Conservation (phyloP, 2,329 filamentous ascomycete genomes). For the Conoideocrella luteorostrata region DNA sequence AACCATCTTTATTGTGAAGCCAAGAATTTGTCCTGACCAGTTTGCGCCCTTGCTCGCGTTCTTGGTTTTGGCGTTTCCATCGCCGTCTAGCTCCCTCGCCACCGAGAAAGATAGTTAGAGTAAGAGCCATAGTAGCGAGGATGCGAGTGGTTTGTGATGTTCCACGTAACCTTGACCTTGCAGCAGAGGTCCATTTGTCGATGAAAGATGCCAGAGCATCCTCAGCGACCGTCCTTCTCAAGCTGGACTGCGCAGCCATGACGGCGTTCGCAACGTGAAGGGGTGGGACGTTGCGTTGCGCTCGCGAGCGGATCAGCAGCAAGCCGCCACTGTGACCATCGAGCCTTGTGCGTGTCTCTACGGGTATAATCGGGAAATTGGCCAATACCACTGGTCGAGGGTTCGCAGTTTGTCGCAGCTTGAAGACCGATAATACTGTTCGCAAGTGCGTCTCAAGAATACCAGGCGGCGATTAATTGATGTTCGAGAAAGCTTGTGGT, state of each 20-base stretch:
- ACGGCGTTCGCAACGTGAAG: constrained; percentile 5
- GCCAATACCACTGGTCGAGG: no score
- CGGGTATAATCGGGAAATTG: no score
- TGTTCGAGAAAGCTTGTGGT: constrained; percentile 1
- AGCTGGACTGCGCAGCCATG: constrained; percentile 86
- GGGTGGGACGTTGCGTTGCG: neutral
- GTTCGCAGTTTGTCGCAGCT: no score
- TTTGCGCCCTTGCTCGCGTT: constrained; percentile 75
- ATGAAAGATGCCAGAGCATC: constrained; percentile 61
- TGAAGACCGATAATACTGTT: no score
- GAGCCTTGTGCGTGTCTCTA: neutral
- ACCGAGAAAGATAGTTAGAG: constrained; percentile 70
- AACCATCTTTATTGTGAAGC: constrained; percentile 88
- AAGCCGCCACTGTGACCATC: neutral
- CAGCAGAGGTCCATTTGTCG: constrained; percentile 49
- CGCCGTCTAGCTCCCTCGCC: constrained; percentile 73
- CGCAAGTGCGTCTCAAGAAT: no score
- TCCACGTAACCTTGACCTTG: constrained; percentile 49
- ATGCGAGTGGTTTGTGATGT: constrained; percentile 68
- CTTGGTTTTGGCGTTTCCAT: constrained; percentile 66
- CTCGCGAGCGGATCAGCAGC: neutral
- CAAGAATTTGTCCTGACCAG: constrained; percentile 88
- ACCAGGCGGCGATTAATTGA: no score
- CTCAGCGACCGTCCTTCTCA: constrained; percentile 59
- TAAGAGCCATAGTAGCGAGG: constrained; percentile 67